Evolutionary conservation across 352 stramenopile species (phyloP).

Genomic region (Globisporangium mamillatum): DNA sequence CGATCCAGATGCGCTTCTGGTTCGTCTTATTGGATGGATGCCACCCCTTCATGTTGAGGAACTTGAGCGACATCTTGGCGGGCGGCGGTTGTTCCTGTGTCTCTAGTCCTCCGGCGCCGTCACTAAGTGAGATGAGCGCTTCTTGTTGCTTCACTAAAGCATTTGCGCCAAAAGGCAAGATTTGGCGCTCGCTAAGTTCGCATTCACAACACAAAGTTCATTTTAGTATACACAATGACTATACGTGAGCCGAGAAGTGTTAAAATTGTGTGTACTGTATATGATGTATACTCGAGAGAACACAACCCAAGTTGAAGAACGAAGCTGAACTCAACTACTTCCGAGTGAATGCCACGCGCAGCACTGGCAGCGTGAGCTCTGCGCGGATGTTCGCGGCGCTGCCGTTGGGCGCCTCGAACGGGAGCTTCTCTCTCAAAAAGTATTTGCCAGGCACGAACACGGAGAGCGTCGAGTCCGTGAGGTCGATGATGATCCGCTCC

Average conservation of each 20-base stretch:
- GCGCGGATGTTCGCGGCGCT: conserved; percentile 18
- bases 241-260: no score
- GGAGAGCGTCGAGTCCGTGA: conserved; percentile 43
- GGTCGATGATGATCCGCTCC: conserved; percentile 43
- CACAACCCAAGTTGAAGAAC: background rate
- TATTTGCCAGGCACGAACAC: conserved; percentile 59
- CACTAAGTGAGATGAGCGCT: background rate
- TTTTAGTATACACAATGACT: no score
- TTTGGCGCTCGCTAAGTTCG: no score
- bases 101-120: background rate
- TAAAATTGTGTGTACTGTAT: no score
- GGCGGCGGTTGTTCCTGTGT: background rate
- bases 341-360: conserved; percentile 27
- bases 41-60: conserved; percentile 79
- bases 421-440: conserved; percentile 40
- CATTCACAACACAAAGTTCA: no score
- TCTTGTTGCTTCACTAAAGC: background rate
- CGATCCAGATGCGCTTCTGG: conserved; percentile 84
- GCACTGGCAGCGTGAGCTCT: conserved; percentile 27
- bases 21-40: conserved; percentile 79
- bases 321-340: conserved; percentile 16
- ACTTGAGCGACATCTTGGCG: conserved; percentile 67
- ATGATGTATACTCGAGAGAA: background rate
- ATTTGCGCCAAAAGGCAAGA: no score
- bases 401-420: conserved; percentile 37